A percentile compares a stretch with the other conserved stretches of the same genome.
Evolutionary conservation across 129 eudicot species (phyloP).

Genomic region (Arctium lappa): DNA sequence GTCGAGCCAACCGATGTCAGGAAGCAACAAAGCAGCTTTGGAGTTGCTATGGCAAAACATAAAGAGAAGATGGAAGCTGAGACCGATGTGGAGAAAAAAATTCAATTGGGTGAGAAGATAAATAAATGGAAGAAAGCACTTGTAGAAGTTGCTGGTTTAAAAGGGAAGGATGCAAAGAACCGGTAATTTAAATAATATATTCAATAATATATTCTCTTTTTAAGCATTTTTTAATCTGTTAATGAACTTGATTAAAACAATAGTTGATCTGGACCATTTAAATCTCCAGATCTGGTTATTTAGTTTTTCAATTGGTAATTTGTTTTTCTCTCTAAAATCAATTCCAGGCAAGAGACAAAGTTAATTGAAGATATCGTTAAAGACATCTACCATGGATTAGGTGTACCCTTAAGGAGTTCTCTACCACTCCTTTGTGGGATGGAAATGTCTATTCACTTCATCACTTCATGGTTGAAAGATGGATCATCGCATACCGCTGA

Average conservation of each 20-base stretch:
- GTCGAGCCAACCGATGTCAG: neutral
- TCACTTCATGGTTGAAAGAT: constrained; percentile 2
- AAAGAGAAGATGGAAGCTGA: neutral
- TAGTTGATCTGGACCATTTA: too few relatives aligned
- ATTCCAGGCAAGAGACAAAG: constrained; percentile 13
- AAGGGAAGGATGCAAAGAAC: too few relatives aligned
- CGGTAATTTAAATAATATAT: too few relatives aligned
- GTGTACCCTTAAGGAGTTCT: neutral
- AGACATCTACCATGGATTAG: neutral
- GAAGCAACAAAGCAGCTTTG: neutral
- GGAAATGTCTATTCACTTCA: neutral
- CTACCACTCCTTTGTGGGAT: neutral
- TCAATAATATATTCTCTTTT: too few relatives aligned
- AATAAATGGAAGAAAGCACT: too few relatives aligned
- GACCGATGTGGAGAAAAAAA: neutral
- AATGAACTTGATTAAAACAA: too few relatives aligned
- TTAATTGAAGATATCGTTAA: neutral
- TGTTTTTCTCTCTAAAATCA: too few relatives aligned
- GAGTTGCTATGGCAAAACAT: neutral
- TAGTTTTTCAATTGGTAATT: too few relatives aligned
- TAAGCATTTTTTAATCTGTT: too few relatives aligned
- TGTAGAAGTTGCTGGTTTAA: too few relatives aligned
- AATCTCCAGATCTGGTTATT: too few relatives aligned
- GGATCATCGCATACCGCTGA: neutral
- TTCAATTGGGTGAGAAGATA: too few relatives aligned